Conservation (phyloP, 2,329 filamentous ascomycete genomes). For the Ophiostoma sp. region DNA sequence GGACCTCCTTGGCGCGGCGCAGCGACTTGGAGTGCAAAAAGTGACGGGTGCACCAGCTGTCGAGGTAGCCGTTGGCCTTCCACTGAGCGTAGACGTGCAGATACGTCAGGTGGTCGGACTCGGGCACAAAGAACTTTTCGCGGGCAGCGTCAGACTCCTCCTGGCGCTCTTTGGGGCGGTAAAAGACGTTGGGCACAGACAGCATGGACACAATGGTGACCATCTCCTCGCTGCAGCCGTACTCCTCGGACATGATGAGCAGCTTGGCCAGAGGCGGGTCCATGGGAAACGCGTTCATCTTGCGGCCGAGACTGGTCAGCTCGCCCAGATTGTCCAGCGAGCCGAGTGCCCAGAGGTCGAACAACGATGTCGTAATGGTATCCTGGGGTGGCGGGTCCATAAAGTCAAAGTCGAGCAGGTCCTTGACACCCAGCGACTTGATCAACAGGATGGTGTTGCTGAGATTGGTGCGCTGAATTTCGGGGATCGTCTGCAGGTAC, state of each 20-base stretch:
- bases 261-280: constrained; percentile 94
- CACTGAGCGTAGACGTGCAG: constrained; percentile 95
- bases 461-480: constrained; percentile 95
- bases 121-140: constrained; percentile 97
- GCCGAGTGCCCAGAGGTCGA: constrained; percentile 94
- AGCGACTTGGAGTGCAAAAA: constrained; percentile 96
- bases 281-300: constrained; percentile 98
- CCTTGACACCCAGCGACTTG: constrained; percentile 91
- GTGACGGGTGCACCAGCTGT: constrained; percentile 89
- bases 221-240: constrained; percentile 96
- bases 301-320: constrained; percentile 79
- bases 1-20: constrained; percentile 86
- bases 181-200: constrained; percentile 94
- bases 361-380: constrained; percentile 94
- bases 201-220: constrained; percentile 98
- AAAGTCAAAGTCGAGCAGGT: constrained; percentile 95
- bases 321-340: constrained; percentile 93
- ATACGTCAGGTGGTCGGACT: constrained; percentile 94
- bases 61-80: constrained; percentile 85
- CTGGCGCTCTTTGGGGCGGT: constrained; percentile 91
- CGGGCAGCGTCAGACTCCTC: constrained; percentile 94
- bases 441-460: constrained; percentile 92
- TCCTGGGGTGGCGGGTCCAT: constrained; percentile 99
- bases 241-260: constrained; percentile 85
- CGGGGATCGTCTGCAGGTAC: constrained; percentile 94